Percentiles rank a stretch among this genome's conserved stretches.
These are phyloP conservation scores for Sugiyamaella qingdaonensis DNA, from an alignment of 805 yeast genomes.

Conservation along the genomic window DNA sequence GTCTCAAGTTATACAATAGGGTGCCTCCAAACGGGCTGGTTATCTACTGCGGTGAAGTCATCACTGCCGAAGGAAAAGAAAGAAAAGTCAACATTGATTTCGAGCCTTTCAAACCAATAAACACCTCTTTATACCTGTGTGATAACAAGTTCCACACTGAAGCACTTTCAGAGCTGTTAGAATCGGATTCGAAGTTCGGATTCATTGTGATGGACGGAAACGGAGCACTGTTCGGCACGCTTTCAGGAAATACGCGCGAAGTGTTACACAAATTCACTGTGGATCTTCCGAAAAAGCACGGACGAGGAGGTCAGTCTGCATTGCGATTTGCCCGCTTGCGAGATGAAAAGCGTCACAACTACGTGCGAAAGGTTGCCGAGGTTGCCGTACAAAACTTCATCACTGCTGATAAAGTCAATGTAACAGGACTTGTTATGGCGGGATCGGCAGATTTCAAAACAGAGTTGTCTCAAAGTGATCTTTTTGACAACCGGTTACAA, in stretches of 20 bases:
- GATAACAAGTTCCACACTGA: constrained; percentile 98
- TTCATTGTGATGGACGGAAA: constrained; percentile 99
- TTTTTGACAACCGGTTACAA: constrained; percentile 86
- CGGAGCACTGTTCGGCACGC: constrained; percentile 92
- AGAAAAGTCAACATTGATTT: constrained; percentile 95
- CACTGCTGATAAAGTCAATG: constrained; percentile 90
- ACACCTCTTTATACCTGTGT: constrained; percentile 92
- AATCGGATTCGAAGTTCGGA: constrained; percentile 94
- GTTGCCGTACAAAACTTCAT: constrained; percentile 96
- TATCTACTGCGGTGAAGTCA: constrained; percentile 95
- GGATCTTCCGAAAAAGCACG: constrained; percentile 98
- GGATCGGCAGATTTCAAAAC: constrained; percentile 99
- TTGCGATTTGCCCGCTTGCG: constrained; percentile 97
- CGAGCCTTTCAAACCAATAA: constrained; percentile 98
- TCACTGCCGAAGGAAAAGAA: constrained; percentile 96
- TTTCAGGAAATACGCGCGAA: constrained; percentile 95
- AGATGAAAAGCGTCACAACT: constrained; percentile 98
- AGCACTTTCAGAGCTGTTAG: constrained; percentile 88
- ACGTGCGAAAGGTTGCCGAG: constrained; percentile 97
- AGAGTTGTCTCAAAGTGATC: constrained; percentile 86
- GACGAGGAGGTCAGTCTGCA: constrained; percentile 99
- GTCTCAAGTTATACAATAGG: constrained; percentile 78
- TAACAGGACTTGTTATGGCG: constrained; percentile 90
- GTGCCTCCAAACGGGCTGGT: constrained; percentile 96
- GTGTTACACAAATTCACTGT: constrained; percentile 94